Conservation (phyloP, 2,329 filamentous ascomycete species). For the Pyrenochaeta sp. region DNA sequence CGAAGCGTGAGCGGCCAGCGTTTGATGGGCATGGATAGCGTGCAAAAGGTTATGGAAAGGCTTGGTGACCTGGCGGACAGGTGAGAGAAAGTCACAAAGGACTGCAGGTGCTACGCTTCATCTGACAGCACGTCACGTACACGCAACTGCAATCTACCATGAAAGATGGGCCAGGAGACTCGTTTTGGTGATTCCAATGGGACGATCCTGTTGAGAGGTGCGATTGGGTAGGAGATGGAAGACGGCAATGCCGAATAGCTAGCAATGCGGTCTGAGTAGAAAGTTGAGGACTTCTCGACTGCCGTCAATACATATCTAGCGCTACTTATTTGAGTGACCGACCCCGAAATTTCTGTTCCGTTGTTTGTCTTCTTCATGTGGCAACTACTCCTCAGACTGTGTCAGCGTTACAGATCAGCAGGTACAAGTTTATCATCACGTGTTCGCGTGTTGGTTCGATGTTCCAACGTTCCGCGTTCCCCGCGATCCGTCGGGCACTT, state of each 20-base stretch:
- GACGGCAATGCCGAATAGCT: slow-evolving; percentile 12
- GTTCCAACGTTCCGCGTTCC: slow-evolving; percentile 12
- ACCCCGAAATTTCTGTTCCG: background rate
- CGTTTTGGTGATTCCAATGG: slow-evolving; percentile 22
- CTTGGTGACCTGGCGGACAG: background rate
- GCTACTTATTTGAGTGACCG: background rate
- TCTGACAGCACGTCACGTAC: slow-evolving; percentile 4
- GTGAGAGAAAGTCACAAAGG: slow-evolving; percentile 5
- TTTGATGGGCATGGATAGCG: slow-evolving; percentile 38
- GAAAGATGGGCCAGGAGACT: slow-evolving; percentile 16
- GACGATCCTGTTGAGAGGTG: slow-evolving; percentile 15
- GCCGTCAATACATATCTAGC: slow-evolving; percentile 11
- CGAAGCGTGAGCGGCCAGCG: slow-evolving; percentile 50
- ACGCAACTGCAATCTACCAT: slow-evolving; percentile 19
- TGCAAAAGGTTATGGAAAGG: slow-evolving; percentile 17
- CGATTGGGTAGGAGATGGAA: background rate
- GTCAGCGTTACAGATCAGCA: background rate
- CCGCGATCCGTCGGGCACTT: slow-evolving; percentile 16
- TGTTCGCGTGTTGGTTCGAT: slow-evolving; percentile 9
- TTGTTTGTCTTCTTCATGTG: background rate
- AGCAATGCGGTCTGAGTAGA: slow-evolving; percentile 13
- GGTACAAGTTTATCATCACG: background rate
- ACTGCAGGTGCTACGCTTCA: background rate
- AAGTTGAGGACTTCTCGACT: slow-evolving; percentile 7
- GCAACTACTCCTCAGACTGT: background rate